Base-by-base conservation (phyloP, 1,284 basidiomycete species). In the Vanrija sp. region DNA sequence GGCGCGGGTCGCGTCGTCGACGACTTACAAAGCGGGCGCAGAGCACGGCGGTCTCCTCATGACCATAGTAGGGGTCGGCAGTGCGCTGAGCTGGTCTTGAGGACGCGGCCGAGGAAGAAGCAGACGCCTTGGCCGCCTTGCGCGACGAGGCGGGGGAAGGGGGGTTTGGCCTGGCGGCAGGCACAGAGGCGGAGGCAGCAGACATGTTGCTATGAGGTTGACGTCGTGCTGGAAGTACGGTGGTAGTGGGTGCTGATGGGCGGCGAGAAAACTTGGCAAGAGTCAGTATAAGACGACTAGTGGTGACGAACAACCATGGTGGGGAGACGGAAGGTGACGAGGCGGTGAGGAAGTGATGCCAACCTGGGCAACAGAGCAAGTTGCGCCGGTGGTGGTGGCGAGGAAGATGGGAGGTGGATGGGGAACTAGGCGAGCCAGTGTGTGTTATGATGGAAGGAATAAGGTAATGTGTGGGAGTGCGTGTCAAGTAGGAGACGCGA, bases 41-140 rank as follows among this genome's bases (percentile, higher is more conserved):
- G 48, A 89, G 77, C 44, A 83, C 83, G 67, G 64, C 78, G 2
- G 83, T 80, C 44, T 80, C 79, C 75, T 89, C 87, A 69, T 91
- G 87, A 25, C 91, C 88, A 74, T 91, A 89, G 73, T 82, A 92
- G 0, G 85, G 85, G 72, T 91, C 88, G 43, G 46, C 65, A 8
- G 64, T 59, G 23, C 66, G 60, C 10, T 61, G 62, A 12, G 65
- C 56, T 16, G 67, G 57, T 21, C 65, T 51, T 4, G 71, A 72
- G 16, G 71, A 72, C 7, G 69, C 58, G 4, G 71, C 71, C 8
- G 71, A 72, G 9, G 71, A 61, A 19, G 68, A 64, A 16, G 70
- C 69, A 18, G 67, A 68, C 10, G 73, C 65, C 59, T 74, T 74
- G 54, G 63, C 68, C 14, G 66, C 71, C 53, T 74, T 74, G 49